Base-by-base conservation (phyloP, 192 early-diverging fungal species). In the Irineochytrium annulatum region DNA sequence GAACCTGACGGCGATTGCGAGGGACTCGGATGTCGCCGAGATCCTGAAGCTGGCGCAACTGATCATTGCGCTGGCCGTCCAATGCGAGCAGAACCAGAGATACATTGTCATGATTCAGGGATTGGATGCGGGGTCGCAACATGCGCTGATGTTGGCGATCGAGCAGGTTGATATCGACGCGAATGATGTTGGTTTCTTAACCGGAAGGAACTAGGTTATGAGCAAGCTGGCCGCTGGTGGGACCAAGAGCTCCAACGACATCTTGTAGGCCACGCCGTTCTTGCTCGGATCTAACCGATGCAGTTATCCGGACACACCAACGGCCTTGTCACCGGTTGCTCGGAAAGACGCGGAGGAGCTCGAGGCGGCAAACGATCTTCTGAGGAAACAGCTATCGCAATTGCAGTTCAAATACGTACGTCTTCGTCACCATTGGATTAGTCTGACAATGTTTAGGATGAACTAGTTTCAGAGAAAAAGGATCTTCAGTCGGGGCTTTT, bases 71-170 rank as follows among this genome's bases (percentile, higher is more conserved):
- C 71, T 93, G 41, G 89, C 94, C 8, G 95, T 99, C 8, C 89
- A 90, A 65, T 90, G 87, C 69, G 81, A 86, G 39, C 71, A 86
- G 43, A 99, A 97, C 67, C 83, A 90, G 59, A 65, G 69, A 13
- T 92, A 91, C 61, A 91, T 99, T 58, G 78, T 78, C 62, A 87
- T 83, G 66, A 94, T 97, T 65, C 91, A 91, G 77, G 70, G 67
- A 16, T 68, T 97, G 31, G 73, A 69, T 31, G 78, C 81, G 58
- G 74, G 78, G 14, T 78, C 77, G 28, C 96, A 99, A 72, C 84
- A 87, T 70, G 78, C 81, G 3, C 66, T 98, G 56, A 98, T 98
- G 96, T 73, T 92, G 2, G 83, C 86, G 6, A 90, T 99, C 55
- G 96, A 97, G 70, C 75, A 78, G 65, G 89, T 91, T n/a, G n/a